Conservation (phyloP, 2,329 filamentous ascomycete genomes). For the Pleomassaria siparia region DNA sequence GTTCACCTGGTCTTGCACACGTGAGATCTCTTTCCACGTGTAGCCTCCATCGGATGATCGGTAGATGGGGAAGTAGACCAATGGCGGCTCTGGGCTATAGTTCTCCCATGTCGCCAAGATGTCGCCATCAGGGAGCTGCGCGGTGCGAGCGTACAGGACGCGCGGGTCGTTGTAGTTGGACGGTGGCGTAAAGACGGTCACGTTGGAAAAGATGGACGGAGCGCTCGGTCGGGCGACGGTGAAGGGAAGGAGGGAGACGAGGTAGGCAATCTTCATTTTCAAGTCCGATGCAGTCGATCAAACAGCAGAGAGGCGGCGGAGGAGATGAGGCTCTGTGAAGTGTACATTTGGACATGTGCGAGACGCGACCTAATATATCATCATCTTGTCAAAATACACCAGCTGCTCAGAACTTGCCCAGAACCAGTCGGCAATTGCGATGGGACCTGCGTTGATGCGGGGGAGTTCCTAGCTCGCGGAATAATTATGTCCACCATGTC, state of each 20-base stretch:
- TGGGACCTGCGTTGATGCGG: constrained; percentile 9
- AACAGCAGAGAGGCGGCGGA: not conserved
- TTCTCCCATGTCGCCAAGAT: constrained; percentile 59
- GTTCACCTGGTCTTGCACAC: constrained; percentile 64
- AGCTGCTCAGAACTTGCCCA: not conserved
- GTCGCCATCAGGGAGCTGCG: constrained; percentile 47
- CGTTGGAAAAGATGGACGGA: constrained; percentile 33
- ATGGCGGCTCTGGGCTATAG: constrained; percentile 51
- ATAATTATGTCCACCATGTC: constrained; percentile 17
- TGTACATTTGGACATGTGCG: not conserved
- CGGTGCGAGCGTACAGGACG: constrained; percentile 55
- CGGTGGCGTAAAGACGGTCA: constrained; percentile 48
- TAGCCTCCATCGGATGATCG: constrained; percentile 49
- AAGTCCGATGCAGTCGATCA: constrained; percentile 1
- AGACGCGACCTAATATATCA: constrained; percentile 1
- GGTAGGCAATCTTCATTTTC: constrained; percentile 35
- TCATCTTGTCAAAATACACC: too few relatives aligned
- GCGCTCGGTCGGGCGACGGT: constrained; percentile 25
- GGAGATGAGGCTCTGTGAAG: not conserved
- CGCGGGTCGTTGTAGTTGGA: constrained; percentile 50
- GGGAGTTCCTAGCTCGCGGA: constrained; percentile 22
- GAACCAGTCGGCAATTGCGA: not conserved
- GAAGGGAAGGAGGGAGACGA: constrained; percentile 23
- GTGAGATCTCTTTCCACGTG: constrained; percentile 65
- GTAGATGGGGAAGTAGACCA: constrained; percentile 50